Evolutionary conservation across 2,329 filamentous ascomycete species (phyloP), one percentile per base, ranked within the genome.

Genomic region (Dryadomyces sulphureus): DNA sequence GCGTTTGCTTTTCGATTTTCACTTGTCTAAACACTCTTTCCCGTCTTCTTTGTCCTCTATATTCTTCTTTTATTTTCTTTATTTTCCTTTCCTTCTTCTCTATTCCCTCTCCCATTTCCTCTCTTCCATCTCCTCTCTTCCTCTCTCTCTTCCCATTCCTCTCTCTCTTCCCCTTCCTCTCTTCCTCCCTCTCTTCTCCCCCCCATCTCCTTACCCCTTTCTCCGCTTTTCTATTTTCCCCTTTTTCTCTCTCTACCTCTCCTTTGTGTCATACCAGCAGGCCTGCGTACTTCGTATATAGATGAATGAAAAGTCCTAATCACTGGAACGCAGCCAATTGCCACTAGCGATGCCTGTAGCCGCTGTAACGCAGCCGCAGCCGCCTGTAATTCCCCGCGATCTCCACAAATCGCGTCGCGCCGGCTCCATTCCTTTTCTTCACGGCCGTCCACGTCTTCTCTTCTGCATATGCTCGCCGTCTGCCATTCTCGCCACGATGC

Each of bases 401-500:
- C 43, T 19, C 43, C 35, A 45, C 42, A 40, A 41, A 36, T 38
- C 45, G 45, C 45, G 45, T 46, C 45, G 45, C 45, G 45, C 44
- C 43, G 30, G 9, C 17, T 5, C 20, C 16, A 5, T 11, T 20
- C 20, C 6, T 24, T 35, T 8, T 30, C 19, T 20, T 20, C 7
- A 6, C 32, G 17, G 20, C 17, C 5, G 2, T 27, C 27, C 7
- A 17, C 2, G 19, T 45, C 24, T n/a, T 4, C 17, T 34, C 22
- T 14, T 20, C 9, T 2, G 2, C 30, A 9, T 25, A 32, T 8
- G 17, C 14, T 2, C 8, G 5, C 11, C 7, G 14, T 20, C 38
- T 25, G 4, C 19, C 22, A n/a, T n/a, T 22, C n/a, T 32, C 12
- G 21, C 16, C 50, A 63, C 17, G 43, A 95, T 96, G 89, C 84